Base-by-base conservation (phyloP, 1,284 basidiomycete genomes). In the Ustilago esculenta region DNA sequence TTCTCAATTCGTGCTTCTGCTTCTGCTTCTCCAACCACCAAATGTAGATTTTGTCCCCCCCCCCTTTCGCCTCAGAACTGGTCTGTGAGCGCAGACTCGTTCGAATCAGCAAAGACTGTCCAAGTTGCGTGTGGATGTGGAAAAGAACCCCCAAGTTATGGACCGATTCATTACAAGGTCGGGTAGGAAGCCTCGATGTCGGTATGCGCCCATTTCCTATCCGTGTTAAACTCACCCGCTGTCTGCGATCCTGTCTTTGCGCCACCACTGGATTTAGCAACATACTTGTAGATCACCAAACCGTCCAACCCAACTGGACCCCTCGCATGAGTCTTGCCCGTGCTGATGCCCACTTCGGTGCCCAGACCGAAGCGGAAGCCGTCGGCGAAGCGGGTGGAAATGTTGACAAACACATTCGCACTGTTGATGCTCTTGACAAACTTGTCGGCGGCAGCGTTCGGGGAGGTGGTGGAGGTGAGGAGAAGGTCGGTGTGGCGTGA, bases 361-460 rank as follows among this genome's bases (percentile, higher is more conserved):
- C 96, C 96, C 70, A 97, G 92, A 0, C 96, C 96, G 82, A 94
- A 99, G 53, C 96, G 85, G 83, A 95, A 98, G 1, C 96, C 96
- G 82, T 99, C 96, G 0, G 94, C 91, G 79, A 99, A 98, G 41
- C 96, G 87, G 8, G 96, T 96, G 68, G 90, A 92, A 3, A 94
- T 92, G 76, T 99, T 99, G 67, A 97, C 87, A 77, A 91, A 98
- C 8, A 92, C 92, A 46, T 94, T 94, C 2, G 96, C 92, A 2
- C 90, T 91, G 82, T 95, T 93, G 23, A 98, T 89, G 2, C 91
- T 91, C 20, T 90, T 86, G 75, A 90, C 91, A 84, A 98, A 99
- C 21, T 84, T 85, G 18, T 87, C 86, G 32, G 90, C 91, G 10
- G 73, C 64, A 4, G 63, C n/a, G n/a, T 72, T 71, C 11, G 57